These are phyloP conservation scores for Tolypocladium sp. DNA, from an alignment of 2,329 filamentous ascomycete species.

Conservation along the genomic window DNA sequence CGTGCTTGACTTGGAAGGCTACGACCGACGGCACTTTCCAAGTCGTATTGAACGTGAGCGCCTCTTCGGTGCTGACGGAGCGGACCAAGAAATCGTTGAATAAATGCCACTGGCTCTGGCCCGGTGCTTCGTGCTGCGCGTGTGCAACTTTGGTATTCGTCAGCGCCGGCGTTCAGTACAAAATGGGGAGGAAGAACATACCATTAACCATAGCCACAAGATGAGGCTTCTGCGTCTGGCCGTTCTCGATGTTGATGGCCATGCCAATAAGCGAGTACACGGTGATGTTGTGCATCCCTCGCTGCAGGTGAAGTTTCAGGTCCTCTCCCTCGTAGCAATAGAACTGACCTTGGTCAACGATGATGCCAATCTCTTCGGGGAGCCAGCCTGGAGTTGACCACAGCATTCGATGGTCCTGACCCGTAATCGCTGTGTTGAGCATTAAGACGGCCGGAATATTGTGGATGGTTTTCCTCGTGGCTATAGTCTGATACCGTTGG, in stretches of 20 bases:
- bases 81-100: conserved; percentile 97
- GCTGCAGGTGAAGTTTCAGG: conserved; percentile 67
- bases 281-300: conserved; percentile 69
- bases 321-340: conserved; percentile 94
- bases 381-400: conserved; percentile 90
- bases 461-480: conserved; percentile 76
- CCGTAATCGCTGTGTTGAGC: conserved; percentile 72
- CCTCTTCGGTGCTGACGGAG: conserved; percentile 70
- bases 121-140: conserved; percentile 48
- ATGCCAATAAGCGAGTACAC: conserved; percentile 89
- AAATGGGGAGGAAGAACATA: conserved; percentile 19
- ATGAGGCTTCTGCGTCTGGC: conserved; percentile 78
- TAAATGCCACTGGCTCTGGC: conserved; percentile 75
- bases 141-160: conserved; percentile 45
- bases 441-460: conserved; percentile 78
- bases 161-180: neutral
- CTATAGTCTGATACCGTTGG: conserved; percentile 80
- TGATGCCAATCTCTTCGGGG: conserved; percentile 87
- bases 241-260: conserved; percentile 81
- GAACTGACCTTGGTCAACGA: conserved; percentile 83
- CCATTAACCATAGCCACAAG: conserved; percentile 87
- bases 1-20: conserved; percentile 73
- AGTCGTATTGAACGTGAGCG: conserved; percentile 75
- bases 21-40: conserved; percentile 93
- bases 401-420: conserved; percentile 63